Conservation (phyloP, 768 basidiomycete genomes). For the Mycena rosella region DNA sequence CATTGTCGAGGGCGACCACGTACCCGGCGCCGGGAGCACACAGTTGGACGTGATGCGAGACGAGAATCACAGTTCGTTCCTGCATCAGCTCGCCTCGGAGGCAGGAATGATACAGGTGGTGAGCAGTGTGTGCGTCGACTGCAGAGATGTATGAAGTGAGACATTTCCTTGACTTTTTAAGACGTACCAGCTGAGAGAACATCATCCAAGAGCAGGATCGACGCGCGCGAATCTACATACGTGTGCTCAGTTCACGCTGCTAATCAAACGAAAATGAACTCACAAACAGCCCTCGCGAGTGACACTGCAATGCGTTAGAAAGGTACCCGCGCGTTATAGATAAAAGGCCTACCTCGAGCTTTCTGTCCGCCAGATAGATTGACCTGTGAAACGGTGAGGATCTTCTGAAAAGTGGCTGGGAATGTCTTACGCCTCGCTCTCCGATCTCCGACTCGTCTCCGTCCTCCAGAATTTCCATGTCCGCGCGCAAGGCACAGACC, state of each 20-base stretch:
- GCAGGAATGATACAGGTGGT: slow-evolving; percentile 88
- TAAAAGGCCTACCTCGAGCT: slow-evolving; percentile 53
- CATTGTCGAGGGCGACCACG: slow-evolving; percentile 86
- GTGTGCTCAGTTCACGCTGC: too few relatives aligned
- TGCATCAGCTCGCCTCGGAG: slow-evolving; percentile 85
- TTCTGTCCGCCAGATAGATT: slow-evolving; percentile 69
- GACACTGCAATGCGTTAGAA: too few relatives aligned
- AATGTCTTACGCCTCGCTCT: slow-evolving; percentile 34
- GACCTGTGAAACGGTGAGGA: slow-evolving; percentile 41
- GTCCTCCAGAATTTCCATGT: slow-evolving; percentile 79
- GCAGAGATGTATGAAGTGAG: not conserved
- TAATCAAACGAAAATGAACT: slow-evolving; percentile 76
- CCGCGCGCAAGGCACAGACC: slow-evolving; percentile 75
- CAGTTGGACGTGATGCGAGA: slow-evolving; percentile 94
- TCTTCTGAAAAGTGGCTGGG: slow-evolving; percentile 40
- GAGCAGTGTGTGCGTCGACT: slow-evolving; percentile 94
- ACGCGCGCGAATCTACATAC: slow-evolving; percentile 94
- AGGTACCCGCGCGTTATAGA: too few relatives aligned
- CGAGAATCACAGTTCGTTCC: slow-evolving; percentile 90
- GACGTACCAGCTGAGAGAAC: slow-evolving; percentile 67
- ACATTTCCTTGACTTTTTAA: too few relatives aligned
- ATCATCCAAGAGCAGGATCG: slow-evolving; percentile 86
- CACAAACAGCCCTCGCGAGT: too few relatives aligned
- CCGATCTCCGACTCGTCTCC: slow-evolving; percentile 71
- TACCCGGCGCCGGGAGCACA: slow-evolving; percentile 84